Base-by-base conservation (phyloP, 139 green algal genomes). In the Ulvella scutata region DNA sequence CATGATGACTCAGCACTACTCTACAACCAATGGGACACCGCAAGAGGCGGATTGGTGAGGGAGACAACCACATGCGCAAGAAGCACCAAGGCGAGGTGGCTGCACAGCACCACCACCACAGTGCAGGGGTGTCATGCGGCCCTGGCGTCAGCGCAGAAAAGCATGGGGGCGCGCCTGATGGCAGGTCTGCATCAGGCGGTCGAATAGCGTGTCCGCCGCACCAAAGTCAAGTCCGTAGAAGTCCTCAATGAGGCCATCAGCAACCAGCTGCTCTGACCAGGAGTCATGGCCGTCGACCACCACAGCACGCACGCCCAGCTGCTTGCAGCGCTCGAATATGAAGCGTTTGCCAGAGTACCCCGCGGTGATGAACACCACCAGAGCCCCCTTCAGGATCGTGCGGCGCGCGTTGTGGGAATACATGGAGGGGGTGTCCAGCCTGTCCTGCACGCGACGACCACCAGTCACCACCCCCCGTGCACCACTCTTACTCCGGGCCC, bases 241-340 rank as follows among this genome's bases (percentile, higher is more conserved):
- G 61, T 89, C 85, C 62, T 91, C 84, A 28, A 94, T 85, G 20
- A 91, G 76, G 29, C 86, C 88, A 72, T 96, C 90, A 29, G 86
- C 76, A 61, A 86, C 80, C 62, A 97, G 77, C 38, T 84, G 62
- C 82, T 89, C 81, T 4, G 74, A 78, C 61, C 86, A 91, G 43
- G 77, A 90, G 82, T 97, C 92, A 13, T 89, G 90, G 4, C 87
- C 90, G 75, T 96, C 92, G 43, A 96, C 80, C 26, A 97, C 83
- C 29, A 95, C 83, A 37, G 37, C 76, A 20, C 86, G 77, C 31
- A 96, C 79, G 28, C 92, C 92, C 37, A 97, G 85, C 82, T 93
- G 82, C 77, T 92, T 87, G 43, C 85, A 85, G 74, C 86, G 86
- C 82, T 97, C 91, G 77, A 94, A 96, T 36, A 97, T 92, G 84